Percentiles rank a stretch among this genome's conserved stretches.
Evolutionary conservation across 2,329 filamentous ascomycete genomes (phyloP).

Genomic region (Ascochyta koolunga): DNA sequence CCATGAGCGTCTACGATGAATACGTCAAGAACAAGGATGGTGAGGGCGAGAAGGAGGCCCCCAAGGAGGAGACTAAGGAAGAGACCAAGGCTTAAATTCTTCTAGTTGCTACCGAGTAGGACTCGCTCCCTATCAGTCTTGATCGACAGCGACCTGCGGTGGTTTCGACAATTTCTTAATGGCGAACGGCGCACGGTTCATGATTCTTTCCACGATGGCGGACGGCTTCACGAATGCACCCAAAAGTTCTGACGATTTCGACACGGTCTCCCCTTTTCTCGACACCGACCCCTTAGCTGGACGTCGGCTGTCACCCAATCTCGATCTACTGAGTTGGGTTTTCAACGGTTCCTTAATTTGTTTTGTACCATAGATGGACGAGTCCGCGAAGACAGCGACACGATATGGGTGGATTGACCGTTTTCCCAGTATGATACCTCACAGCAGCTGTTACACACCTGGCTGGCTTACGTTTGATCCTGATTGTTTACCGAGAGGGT

Average conservation of each 20-base stretch:
- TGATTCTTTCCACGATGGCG: constrained; percentile 36
- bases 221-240: constrained; percentile 43
- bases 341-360: constrained; percentile 33
- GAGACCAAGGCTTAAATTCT: constrained; percentile 50
- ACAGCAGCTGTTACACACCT: constrained; percentile 26
- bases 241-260: constrained; percentile 45
- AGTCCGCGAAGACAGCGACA: constrained; percentile 36
- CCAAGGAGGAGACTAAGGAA: constrained; percentile 55
- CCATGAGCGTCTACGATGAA: constrained; percentile 95
- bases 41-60: constrained; percentile 45
- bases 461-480: constrained; percentile 30
- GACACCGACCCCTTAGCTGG: constrained; percentile 41
- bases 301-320: constrained; percentile 23
- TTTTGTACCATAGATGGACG: constrained; percentile 45
- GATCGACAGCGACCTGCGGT: constrained; percentile 33
- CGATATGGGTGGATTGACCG: constrained; percentile 31
- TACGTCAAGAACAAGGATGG: constrained; percentile 81
- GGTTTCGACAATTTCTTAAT: constrained; percentile 35
- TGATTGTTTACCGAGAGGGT: constrained; percentile 23
- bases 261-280: constrained; percentile 30
- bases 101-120: constrained; percentile 39
- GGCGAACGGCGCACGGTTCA: constrained; percentile 48
- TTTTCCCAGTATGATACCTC: constrained; percentile 40
- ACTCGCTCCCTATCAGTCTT: constrained; percentile 35
- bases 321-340: constrained; percentile 23